A percentile compares a stretch with the other conserved stretches of the same genome.
Conservation (phyloP, 768 basidiomycete genomes). For the Rhizopogon roseolus region DNA sequence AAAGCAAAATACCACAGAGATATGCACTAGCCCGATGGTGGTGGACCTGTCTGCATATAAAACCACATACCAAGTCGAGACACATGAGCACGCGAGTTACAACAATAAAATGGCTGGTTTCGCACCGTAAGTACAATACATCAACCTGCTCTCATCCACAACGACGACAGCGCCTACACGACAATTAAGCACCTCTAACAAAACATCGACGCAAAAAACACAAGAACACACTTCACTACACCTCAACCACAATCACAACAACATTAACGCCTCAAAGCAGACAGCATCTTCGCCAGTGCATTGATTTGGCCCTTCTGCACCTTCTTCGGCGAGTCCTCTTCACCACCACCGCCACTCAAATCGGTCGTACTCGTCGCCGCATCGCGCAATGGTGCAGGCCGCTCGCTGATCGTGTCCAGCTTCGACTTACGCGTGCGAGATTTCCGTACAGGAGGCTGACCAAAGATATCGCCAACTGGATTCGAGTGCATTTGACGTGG, state of each 20-base stretch:
- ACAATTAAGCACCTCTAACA: slow-evolving; percentile 1
- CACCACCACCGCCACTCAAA: slow-evolving; percentile 42
- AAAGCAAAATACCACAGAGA: not conserved
- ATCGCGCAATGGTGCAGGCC: slow-evolving; percentile 44
- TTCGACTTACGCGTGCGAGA: slow-evolving; percentile 58
- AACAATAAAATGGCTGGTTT: slow-evolving; percentile 18
- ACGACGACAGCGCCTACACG: slow-evolving; percentile 17
- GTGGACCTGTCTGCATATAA: slow-evolving; percentile 10
- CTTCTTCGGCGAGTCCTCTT: slow-evolving; percentile 57
- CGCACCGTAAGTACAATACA: slow-evolving; percentile 50
- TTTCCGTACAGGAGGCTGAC: slow-evolving; percentile 52
- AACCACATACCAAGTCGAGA: slow-evolving; percentile 12
- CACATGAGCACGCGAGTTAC: slow-evolving; percentile 18
- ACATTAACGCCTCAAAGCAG: slow-evolving; percentile 60
- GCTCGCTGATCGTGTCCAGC: slow-evolving; percentile 75
- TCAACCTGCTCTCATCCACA: slow-evolving; percentile 32
- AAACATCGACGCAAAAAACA: not conserved
- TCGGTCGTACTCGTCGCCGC: slow-evolving; percentile 76
- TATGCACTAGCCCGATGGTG: slow-evolving; percentile 1
- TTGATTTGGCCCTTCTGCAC: slow-evolving; percentile 89
- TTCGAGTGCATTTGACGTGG: slow-evolving; percentile 63
- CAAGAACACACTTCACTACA: slow-evolving; percentile 1
- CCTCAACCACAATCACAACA: not conserved
- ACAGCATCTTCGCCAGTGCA: slow-evolving; percentile 88
- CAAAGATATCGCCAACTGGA: slow-evolving; percentile 60